phyloP scores from a whole-genome alignment of 2,329 filamentous ascomycete species.

The Colletotrichum sp. region DNA sequence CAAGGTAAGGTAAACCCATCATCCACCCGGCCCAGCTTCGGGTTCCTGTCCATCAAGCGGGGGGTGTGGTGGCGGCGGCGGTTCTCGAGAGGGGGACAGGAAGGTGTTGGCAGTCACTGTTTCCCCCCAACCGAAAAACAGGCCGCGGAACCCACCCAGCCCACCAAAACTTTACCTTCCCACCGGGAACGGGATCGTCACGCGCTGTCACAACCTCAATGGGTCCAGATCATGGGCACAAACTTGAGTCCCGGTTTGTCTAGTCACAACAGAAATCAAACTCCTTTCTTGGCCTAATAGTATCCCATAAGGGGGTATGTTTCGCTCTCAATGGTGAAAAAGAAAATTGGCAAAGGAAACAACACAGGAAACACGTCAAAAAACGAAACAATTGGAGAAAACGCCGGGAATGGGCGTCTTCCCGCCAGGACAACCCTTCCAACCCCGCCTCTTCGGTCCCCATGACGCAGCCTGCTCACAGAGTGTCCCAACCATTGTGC shows the following conservation, averaged over 20 bases:
- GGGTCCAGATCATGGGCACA: not conserved
- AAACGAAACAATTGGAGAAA: not conserved
- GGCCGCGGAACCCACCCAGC: not conserved
- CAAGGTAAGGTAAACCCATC: not conserved
- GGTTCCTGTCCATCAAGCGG: conserved; percentile 8
- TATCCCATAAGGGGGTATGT: conserved; percentile 13
- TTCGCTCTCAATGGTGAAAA: not conserved
- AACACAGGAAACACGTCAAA: not conserved
- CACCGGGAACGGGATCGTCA: not conserved
- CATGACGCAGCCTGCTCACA: not conserved
- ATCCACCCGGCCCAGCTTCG: not conserved
- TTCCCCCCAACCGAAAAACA: not conserved
- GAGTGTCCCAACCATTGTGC: not conserved
- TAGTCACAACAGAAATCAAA: not conserved
- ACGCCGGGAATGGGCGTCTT: not conserved
- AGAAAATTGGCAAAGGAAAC: not conserved
- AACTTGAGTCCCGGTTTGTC: not conserved
- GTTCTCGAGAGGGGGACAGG: not conserved
- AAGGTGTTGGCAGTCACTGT: not conserved
- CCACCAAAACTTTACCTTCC: not conserved
- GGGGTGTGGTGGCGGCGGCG: not conserved
- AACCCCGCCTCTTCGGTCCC: not conserved
- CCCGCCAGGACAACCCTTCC: not conserved
- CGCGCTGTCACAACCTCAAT: not conserved
- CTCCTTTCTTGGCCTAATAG: conserved; percentile 15